phyloP scores from a whole-genome alignment of 176 grass and related monocot species.

The Aegilops speltoides region DNA sequence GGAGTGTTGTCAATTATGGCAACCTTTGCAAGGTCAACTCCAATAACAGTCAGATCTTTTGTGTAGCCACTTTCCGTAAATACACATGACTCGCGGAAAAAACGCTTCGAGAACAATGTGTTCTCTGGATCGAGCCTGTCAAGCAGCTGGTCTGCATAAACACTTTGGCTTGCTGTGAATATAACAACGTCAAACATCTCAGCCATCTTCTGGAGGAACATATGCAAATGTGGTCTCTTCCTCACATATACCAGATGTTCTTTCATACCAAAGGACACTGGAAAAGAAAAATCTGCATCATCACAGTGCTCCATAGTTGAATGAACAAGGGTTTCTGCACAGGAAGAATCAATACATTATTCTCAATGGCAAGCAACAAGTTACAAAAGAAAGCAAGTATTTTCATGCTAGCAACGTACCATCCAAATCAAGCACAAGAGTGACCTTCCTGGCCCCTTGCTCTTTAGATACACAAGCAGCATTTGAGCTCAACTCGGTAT shows the following conservation, averaged over 20 bases:
- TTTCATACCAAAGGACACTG: conserved; percentile 68
- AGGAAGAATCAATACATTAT: conserved; percentile 21
- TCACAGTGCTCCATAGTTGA: conserved; percentile 68
- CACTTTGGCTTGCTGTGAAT: conserved; percentile 93
- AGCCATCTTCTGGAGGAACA: conserved; percentile 79
- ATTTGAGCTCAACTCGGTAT: conserved; percentile 52
- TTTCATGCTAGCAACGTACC: conserved; percentile 51
- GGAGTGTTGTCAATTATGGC: conserved; percentile 97
- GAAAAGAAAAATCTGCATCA: conserved; percentile 81
- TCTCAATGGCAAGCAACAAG: neutral
- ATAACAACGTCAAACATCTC: conserved; percentile 90
- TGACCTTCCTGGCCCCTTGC: conserved; percentile 50
- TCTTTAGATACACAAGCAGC: conserved; percentile 32
- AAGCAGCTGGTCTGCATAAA: conserved; percentile 85
- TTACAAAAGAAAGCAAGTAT: neutral
- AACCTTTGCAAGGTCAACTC: conserved; percentile 71
- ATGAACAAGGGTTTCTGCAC: conserved; percentile 99
- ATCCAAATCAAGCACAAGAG: conserved; percentile 98
- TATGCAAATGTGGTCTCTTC: conserved; percentile 74
- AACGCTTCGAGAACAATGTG: conserved; percentile 63
- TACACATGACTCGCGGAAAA: conserved; percentile 84
- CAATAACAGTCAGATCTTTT: conserved; percentile 83
- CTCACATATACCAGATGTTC: conserved; percentile 85
- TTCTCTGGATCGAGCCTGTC: conserved; percentile 84
- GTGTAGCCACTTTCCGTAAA: conserved; percentile 72